Evolutionary conservation across 306 rosid species (phyloP), one percentile per base, ranked within the genome.

Genomic region (Dryas alaskensis): DNA sequence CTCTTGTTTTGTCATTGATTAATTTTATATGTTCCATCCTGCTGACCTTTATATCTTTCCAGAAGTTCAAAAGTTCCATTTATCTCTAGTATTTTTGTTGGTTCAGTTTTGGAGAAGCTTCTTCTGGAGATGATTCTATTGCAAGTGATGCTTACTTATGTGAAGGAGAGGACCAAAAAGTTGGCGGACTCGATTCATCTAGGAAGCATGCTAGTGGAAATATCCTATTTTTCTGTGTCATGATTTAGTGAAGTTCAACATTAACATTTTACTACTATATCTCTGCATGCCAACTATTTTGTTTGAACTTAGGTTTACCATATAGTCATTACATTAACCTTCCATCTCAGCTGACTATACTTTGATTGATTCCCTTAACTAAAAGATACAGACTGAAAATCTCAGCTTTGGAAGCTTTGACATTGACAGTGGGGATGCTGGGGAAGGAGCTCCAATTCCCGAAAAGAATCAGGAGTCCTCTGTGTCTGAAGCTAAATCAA

Each of bases 21-120:
- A 66, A 16, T 6, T 12, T 73, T 66, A 60, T 76, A 68, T 67
- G 53, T 73, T 67, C 55, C 37, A 31, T 75, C 31, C 27, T 27
- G 53, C 49, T n/a, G 12, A 50, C 8, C 16, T n/a, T 52, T 5
- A 45, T 12, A 39, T 16, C n/a, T 47, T 43, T 72, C 7, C 4
- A 46, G n/a, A 31, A 42, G 60, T 58, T 61, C 10, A 5, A 37
- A 40, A 25, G 27, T 60, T 47, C 65, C 63, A 8, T 64, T 77
- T 39, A 22, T 60, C 40, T 68, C 55, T 66, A 66, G 27, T 37
- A 12, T 68, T 42, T 77, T 12, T 60, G 7, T 49, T 76, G 47
- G 52, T 78, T 65, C 78, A 86, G 89, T 43, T 86, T 81, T 83
- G 81, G 77, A 76, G 85, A 83, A 58, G 74, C 72, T 78, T 83